Base-by-base conservation (phyloP, 176 grass and related monocot species). In the Rhynchospora tenuis region DNA sequence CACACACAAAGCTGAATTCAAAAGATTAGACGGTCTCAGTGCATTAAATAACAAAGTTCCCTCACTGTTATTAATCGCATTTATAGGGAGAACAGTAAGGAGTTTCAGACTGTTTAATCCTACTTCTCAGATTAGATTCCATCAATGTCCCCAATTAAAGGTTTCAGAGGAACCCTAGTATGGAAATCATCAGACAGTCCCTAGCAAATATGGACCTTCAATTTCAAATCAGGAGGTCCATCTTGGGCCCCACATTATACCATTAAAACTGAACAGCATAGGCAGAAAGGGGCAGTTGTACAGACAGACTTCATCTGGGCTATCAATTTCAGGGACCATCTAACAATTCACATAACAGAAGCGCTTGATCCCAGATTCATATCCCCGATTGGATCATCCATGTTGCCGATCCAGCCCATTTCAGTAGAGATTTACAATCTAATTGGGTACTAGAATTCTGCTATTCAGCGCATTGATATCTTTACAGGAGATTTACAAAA, bases 1-100 rank as follows among this genome's bases (percentile, higher is more conserved):
- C 95, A 98, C 60, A 94, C 84, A 27, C 86, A 98, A 0, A 98
- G 83, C 95, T 98, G 87, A 83, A 94, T 85, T 73, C 3, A 86
- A 23, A 42, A 84, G 83, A 75, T 77, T 46, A 77, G 50, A 77
- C 24, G 31, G 9, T 56, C 24, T 77, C 50, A 77, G 51, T 56
- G 56, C 24, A 56, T 1, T 0, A 77, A 28, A 77, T 75, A 27
- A 74, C 70, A 74, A 46, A 52, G 46, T 47, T 72, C 42, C 67
- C 68, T 38, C 43, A 47, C 19, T 46, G 42, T 72, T 72, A 17
- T 47, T 13, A 72, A 72, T 22, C 43, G 17, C 38, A 20, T 70
- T 72, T 47, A 67, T 72, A 19, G n/a, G 45, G 43, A 0, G 11
- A 74, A 51, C 1, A 50, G 14, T 8, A 74, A 26, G 5, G 5